Evolutionary conservation across 495 filamentous ascomycete genomes (phyloP), one percentile per base, ranked within the genome.

Genomic region (Daldinia decipiens): DNA sequence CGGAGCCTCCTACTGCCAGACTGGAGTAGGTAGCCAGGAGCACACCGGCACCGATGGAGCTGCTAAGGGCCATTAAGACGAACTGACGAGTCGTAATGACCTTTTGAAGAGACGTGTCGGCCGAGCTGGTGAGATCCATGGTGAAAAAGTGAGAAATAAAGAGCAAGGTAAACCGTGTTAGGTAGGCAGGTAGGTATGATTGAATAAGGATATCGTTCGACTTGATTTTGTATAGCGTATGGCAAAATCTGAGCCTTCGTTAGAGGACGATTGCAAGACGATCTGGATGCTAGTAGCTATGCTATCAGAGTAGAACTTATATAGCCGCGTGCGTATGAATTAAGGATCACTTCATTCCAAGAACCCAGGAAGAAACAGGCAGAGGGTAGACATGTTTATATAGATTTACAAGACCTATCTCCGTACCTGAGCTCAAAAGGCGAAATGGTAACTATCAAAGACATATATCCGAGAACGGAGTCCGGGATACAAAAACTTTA

Each of bases 21-120:
- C 86, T 86, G 52, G 83, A 82, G 19, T 89, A 89, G 0, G 84
- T 86, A 39, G 88, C 87, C 21, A 91, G 79, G 71, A 91, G 89
- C 29, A 92, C 75, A 34, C 88, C 90, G 5, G 89, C 91, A 9
- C 88, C 87, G 62, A 91, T 90, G 4, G 88, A 88, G 32, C 87
- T 87, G 21, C 86, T 86, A 39, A 89, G 85, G 13, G 87, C 87
- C 72, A 84, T 83, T 0, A 77, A 36, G 40, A 89, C 85, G 83
- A 90, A 88, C 74, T 89, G 87, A 15, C 88, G 84, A 62, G 70
- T 73, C 0, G 73, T 75, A 61, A 76, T 77, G 61, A 73, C 67
- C 36, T 68, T 62, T 31, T 76, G 47, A 12, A 75, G 70, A 54
- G 62, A 67, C 13, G 4, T 17, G 21, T 64, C 39, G 47, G 36